Evolutionary conservation across 2,329 filamentous ascomycete genomes (phyloP), one percentile per base, ranked within the genome.

Genomic region (Alternaria solani): DNA sequence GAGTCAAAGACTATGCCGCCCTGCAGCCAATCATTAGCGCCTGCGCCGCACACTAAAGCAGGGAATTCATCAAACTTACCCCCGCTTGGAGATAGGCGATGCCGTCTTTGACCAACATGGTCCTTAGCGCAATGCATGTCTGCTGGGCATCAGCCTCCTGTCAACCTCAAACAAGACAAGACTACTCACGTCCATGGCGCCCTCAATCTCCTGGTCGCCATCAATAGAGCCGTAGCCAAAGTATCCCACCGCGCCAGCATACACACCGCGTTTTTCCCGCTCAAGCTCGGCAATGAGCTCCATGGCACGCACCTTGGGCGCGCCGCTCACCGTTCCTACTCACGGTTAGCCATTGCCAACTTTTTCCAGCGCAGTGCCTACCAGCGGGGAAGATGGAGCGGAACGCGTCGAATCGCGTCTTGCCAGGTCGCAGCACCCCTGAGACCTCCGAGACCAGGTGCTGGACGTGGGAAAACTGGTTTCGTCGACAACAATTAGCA

Each of bases 381-480:
- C 95, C 95, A 5, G 95, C 95, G 0, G 95, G 95, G 83, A 99
- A 99, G 72, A 99, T 97, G 67, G 91, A 94, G 28, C 94, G 88
- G 82, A 99, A 96, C 9, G 95, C 95, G 75, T 98, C 94, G 80
- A 97, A 99, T 59, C 95, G 87, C 30, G 93, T 94, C 83, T 93
- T 93, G 39, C 86, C 94, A 5, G 87, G 84, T 46, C 95, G 87
- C 67, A 98, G 82, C n/a, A 95, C 86, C 44, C 95, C 94, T 2
- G 93, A 97, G 0, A 99, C 95, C 79, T 99, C 94, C 1, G 93
- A 97, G 5, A 97, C 94, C 18, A 99, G 87, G 79, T 99, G 95
- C 84, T 98, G 95, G 28, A 99, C 95, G 79, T 99, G 95, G 61
- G 91, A 95, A 83, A 99, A 99, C 74, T 91, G 63, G 69, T 53